Conservation (phyloP, 768 basidiomycete genomes). For the Kockovaella imperatae region DNA sequence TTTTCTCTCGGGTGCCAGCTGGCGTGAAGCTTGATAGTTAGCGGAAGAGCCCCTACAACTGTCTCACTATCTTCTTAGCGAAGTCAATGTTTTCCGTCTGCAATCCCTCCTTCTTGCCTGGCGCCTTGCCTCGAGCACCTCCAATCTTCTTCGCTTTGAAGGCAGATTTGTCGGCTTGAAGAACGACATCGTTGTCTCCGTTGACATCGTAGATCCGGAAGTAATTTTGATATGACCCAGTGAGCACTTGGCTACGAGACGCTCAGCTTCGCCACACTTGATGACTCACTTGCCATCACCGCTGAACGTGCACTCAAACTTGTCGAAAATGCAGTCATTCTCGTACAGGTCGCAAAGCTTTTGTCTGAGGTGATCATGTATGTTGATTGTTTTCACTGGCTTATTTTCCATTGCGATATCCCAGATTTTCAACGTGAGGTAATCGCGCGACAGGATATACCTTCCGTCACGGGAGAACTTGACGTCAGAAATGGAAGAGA, state of each 20-base stretch:
- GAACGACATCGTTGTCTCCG: slow-evolving; percentile 76
- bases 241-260: slow-evolving; percentile 71
- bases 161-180: slow-evolving; percentile 98
- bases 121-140: slow-evolving; percentile 57
- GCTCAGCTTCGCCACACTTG: neutral
- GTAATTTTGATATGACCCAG: slow-evolving; percentile 99
- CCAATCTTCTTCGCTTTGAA: slow-evolving; percentile 99
- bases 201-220: slow-evolving; percentile 94
- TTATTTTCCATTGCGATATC: slow-evolving; percentile 98
- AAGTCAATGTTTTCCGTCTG: slow-evolving; percentile 77
- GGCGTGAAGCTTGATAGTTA: slow-evolving; percentile 49
- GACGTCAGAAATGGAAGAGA: slow-evolving; percentile 98
- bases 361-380: slow-evolving; percentile 93
- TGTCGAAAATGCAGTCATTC: slow-evolving; percentile 99
- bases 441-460: slow-evolving; percentile 94
- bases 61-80: slow-evolving; percentile 45
- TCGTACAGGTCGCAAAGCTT: slow-evolving; percentile 98
- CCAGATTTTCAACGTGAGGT: slow-evolving; percentile 97
- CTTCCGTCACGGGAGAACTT: slow-evolving; percentile 97
- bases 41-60: slow-evolving; percentile 5
- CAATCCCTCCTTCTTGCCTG: slow-evolving; percentile 62
- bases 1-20: slow-evolving; percentile 95
- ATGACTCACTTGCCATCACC: slow-evolving; percentile 76
- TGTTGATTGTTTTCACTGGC: slow-evolving; percentile 94
- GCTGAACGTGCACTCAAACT: slow-evolving; percentile 97